Evolutionary conservation across 805 yeast species (phyloP).

Genomic region (Candida argentea): DNA sequence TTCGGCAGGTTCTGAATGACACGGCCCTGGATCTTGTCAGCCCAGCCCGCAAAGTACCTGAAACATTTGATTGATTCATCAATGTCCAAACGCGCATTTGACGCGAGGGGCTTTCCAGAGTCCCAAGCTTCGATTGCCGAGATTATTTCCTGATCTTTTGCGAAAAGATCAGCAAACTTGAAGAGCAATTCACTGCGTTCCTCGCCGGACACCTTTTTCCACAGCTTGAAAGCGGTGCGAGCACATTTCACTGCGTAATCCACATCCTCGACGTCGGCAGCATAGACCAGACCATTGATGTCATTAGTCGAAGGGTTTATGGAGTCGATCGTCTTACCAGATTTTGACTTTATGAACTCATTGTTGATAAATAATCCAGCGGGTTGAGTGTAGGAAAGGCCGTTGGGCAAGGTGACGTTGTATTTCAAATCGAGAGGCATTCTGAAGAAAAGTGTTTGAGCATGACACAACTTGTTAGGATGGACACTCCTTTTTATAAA

Average conservation of each 20-base stretch:
- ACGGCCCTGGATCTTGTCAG: constrained; percentile 45
- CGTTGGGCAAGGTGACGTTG: constrained; percentile 39
- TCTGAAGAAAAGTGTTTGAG: too few relatives aligned
- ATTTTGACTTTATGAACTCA: constrained; percentile 33
- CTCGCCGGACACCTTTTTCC: constrained; percentile 38
- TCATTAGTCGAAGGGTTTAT: constrained; percentile 35
- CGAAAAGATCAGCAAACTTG: constrained; percentile 28
- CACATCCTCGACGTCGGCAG: constrained; percentile 33
- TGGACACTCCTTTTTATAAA: too few relatives aligned
- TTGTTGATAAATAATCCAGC: constrained; percentile 55
- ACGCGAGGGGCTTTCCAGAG: constrained; percentile 35
- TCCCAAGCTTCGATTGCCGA: constrained; percentile 37
- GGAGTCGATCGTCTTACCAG: constrained; percentile 30
- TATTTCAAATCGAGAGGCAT: constrained; percentile 29
- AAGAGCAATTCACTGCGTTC: constrained; percentile 28
- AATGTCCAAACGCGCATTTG: constrained; percentile 41
- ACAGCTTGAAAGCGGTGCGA: constrained; percentile 27
- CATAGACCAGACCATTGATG: constrained; percentile 30
- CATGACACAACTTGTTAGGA: too few relatives aligned
- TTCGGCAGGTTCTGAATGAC: constrained; percentile 33
- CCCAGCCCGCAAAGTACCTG: constrained; percentile 54
- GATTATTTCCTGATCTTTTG: constrained; percentile 22
- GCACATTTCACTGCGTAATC: constrained; percentile 33
- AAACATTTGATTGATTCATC: constrained; percentile 35
- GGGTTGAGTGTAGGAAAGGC: constrained; percentile 42